Evolutionary conservation across 352 stramenopile genomes (phyloP), one percentile per base, ranked within the genome.

Genomic region (Phytophthora hybrid): DNA sequence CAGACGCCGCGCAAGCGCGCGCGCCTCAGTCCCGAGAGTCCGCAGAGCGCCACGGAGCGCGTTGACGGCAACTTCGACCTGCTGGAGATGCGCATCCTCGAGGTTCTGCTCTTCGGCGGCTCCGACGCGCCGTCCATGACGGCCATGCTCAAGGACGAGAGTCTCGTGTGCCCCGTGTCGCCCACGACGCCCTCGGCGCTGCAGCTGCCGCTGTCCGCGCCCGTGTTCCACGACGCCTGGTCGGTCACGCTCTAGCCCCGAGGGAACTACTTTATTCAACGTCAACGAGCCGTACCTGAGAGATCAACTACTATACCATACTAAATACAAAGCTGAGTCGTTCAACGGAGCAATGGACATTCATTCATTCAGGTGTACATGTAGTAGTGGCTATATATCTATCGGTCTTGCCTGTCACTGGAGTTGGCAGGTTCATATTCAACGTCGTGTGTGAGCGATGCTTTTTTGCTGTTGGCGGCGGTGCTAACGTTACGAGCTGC

Each of bases 31-130:
- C 49, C 62, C 18, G 67, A 74, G 14, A 79, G 61, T 16, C 66
- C 63, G 19, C 73, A 76, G 37, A 76, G 68, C 60, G 56, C 64
- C 16, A 66, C 64, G 31, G 67, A 72, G 29, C 68, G 72, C 3
- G 60, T 72, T 10, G 63, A 76, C 41, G 64, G 61, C 54, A 55
- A 69, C 34, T 80, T 79, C 57, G 69, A 82, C 49, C 52, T 71
- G 53, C 64, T 78, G n/a, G 76, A 82, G 39, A 73, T 84, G 23
- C 44, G 70, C 60, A 79, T 84, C 60, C 65, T 84, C 21, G 70
- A 84, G 47, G 67, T 81, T 54, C 61, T 84, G 63, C 70, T 84
- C 18, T 81, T 84, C 39, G 74, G 75, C 10, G 53, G 34, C 9
- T 41, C 34, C 1, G 75, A 77, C 46, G 41, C 57, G n/a, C 55